Percentiles rank a stretch among this genome's conserved stretches.
Evolutionary conservation across 1,284 basidiomycete genomes (phyloP).

Genomic region (Coniophora puteana): DNA sequence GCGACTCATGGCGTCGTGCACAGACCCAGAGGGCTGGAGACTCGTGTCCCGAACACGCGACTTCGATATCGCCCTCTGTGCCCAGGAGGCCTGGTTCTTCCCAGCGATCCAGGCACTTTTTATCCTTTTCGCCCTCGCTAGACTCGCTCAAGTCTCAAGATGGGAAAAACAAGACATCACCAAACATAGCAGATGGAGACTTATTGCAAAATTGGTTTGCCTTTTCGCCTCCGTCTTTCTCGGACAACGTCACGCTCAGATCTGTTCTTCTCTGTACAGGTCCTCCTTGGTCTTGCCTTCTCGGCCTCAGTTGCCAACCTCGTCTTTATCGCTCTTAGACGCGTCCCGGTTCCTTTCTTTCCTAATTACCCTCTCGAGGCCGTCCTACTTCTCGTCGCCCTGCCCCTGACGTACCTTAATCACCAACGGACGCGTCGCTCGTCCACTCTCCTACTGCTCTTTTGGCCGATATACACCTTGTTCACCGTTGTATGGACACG

Average conservation of each 20-base stretch:
- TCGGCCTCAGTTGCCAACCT: slow-evolving; percentile 38
- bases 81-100: slow-evolving; percentile 71
- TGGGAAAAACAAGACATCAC: slow-evolving; percentile 26
- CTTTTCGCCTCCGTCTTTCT: slow-evolving; percentile 8
- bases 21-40: slow-evolving; percentile 60
- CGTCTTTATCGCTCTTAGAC: slow-evolving; percentile 30
- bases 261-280: slow-evolving; percentile 27
- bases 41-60: slow-evolving; percentile 56
- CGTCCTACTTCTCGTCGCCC: slow-evolving; percentile 42
- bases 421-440: slow-evolving; percentile 78
- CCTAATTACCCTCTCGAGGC: slow-evolving; percentile 60
- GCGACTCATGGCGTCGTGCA: slow-evolving; percentile 39
- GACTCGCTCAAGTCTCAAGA: slow-evolving; percentile 30
- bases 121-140: slow-evolving; percentile 38
- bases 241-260: slow-evolving; percentile 2
- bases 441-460: slow-evolving; percentile 76
- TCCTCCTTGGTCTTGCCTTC: slow-evolving; percentile 40
- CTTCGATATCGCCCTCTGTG: slow-evolving; percentile 84
- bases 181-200: slow-evolving; percentile 42
- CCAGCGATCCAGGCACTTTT: slow-evolving; percentile 49
- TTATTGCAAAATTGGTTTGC: slow-evolving; percentile 65
- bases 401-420: slow-evolving; percentile 59
- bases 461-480: slow-evolving; percentile 75
- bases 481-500: slow-evolving; percentile 59
- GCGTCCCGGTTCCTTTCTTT: slow-evolving; percentile 41